Conservation (phyloP, 129 eudicot species). For the carrot (Daucus carota) region DH1_v3.0 NC_030384.2:45475001-45475500, state of each 20-base stretch:
- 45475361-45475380: slow-evolving; percentile 12
- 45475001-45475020: slow-evolving; percentile 65
- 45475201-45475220: slow-evolving; percentile 64
- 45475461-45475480: slow-evolving; percentile 9
- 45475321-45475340: slow-evolving; percentile 6
- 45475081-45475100: slow-evolving; percentile 96
- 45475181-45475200: not conserved
- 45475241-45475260: slow-evolving; percentile 57
- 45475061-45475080: slow-evolving; percentile 91
- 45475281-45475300: slow-evolving; percentile 70
- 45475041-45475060: slow-evolving; percentile 58
- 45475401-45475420: slow-evolving; percentile 19
- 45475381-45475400: slow-evolving; percentile 16
- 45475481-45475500: slow-evolving; percentile 26
- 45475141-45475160: not conserved
- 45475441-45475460: slow-evolving; percentile 21
- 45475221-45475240: slow-evolving; percentile 70
- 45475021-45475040: slow-evolving; percentile 83
- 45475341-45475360: slow-evolving; percentile 14
- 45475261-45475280: slow-evolving; percentile 82
- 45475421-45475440: slow-evolving; percentile 13
- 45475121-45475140: slow-evolving; percentile 12
- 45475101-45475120: slow-evolving; percentile 75
- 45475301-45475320: slow-evolving; percentile 39
- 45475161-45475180: not conserved